These are phyloP conservation scores for Linum tenue DNA, from an alignment of 345 rosid species.

Conservation along the genomic window DNA sequence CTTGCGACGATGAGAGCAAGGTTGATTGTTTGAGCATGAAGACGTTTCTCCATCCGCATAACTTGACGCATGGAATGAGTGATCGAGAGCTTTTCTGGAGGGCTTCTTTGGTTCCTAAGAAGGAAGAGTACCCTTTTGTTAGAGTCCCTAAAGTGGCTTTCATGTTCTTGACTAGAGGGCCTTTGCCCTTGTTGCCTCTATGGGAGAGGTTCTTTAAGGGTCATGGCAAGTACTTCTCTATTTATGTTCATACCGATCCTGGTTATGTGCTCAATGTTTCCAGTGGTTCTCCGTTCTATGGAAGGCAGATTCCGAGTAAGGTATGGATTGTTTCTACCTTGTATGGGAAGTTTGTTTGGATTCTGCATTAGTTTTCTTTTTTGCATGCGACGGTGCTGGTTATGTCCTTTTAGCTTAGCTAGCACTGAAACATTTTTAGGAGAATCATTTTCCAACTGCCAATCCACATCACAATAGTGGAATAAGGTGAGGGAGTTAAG, in stretches of 20 bases:
- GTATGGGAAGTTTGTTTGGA: background rate
- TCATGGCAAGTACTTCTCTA: conserved; percentile 41
- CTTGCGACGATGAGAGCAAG: conserved; percentile 19
- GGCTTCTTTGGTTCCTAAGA: conserved; percentile 69
- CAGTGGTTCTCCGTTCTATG: conserved; percentile 46
- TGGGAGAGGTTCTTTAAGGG: conserved; percentile 89
- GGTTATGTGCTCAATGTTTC: conserved; percentile 49
- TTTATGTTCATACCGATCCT: conserved; percentile 61
- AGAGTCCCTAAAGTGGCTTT: conserved; percentile 76
- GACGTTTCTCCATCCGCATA: conserved; percentile 40
- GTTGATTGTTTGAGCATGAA: conserved; percentile 42
- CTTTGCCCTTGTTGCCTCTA: conserved; percentile 70
- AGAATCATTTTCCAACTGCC: too few species aligned
- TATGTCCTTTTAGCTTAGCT: background rate
- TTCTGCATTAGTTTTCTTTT: background rate
- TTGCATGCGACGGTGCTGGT: background rate
- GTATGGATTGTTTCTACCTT: conserved; percentile 21
- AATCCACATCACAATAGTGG: too few species aligned
- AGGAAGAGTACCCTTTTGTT: conserved; percentile 47
- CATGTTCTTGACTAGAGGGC: conserved; percentile 87
- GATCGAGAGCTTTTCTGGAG: conserved; percentile 76
- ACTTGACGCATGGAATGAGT: conserved; percentile 44
- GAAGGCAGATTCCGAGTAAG: conserved; percentile 71
- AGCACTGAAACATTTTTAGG: background rate
- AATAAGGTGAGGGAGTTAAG: too few species aligned